These are phyloP conservation scores for Fragilaria crotonensis DNA, from an alignment of 108 stramenopile genomes.

Conservation along the genomic window DNA sequence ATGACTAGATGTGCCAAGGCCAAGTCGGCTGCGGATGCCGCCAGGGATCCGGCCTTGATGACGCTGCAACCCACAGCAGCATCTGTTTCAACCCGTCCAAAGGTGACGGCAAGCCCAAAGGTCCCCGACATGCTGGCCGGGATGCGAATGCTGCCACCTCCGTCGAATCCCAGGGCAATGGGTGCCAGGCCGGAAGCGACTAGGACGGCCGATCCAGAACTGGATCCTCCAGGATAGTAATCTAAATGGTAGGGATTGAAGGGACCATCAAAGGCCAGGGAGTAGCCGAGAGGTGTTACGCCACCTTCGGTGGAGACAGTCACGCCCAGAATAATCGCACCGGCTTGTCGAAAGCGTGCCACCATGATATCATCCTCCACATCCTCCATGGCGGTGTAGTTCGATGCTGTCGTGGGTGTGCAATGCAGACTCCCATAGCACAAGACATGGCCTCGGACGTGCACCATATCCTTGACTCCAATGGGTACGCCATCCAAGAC, in stretches of 20 bases:
- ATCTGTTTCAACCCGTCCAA: too few relatives aligned
- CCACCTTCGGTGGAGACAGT: conserved; percentile 9
- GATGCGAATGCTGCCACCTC: conserved; percentile 1
- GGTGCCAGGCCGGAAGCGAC: conserved; percentile 19
- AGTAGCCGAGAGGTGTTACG: conserved; percentile 18
- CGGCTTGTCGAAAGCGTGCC: neutral
- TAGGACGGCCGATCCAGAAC: conserved; percentile 26
- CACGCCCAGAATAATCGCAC: conserved; percentile 17
- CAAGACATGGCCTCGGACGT: conserved; percentile 10
- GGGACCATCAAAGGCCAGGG: conserved; percentile 19
- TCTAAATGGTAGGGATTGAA: conserved; percentile 16
- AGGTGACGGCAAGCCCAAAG: conserved; percentile 6
- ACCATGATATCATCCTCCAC: conserved; percentile 22
- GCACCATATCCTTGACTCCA: conserved; percentile 25
- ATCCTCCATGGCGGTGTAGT: too few relatives aligned
- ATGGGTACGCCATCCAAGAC: conserved; percentile 31
- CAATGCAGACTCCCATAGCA: neutral
- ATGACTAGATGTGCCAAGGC: too few relatives aligned
- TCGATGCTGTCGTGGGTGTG: conserved; percentile 2
- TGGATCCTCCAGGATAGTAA: conserved; percentile 14
- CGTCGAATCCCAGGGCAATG: conserved; percentile 20
- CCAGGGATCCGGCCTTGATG: too few relatives aligned
- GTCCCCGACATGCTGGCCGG: neutral
- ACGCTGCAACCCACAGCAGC: too few relatives aligned
- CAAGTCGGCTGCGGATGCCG: too few relatives aligned